A percentile compares a stretch with the other conserved stretches of the same genome.
Conservation (phyloP, 2,329 filamentous ascomycete genomes). For the Colletotrichum orbiculare region DNA sequence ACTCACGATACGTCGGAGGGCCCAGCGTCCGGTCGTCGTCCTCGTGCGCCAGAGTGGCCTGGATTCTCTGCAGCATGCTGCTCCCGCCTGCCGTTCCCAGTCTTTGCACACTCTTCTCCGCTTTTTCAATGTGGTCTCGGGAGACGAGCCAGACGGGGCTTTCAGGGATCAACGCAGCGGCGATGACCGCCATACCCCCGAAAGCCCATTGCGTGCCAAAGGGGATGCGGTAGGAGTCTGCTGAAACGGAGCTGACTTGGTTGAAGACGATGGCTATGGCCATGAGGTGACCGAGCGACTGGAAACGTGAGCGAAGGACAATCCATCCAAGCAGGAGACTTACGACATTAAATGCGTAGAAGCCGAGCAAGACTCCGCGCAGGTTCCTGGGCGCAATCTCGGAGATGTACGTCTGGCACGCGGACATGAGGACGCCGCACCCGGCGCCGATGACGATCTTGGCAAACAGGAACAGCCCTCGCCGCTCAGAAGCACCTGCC, state of each 20-base stretch:
- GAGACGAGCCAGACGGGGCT: slow-evolving; percentile 16
- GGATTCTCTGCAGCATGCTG: slow-evolving; percentile 6
- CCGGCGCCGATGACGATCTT: slow-evolving; percentile 23
- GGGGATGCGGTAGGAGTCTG: slow-evolving; percentile 5
- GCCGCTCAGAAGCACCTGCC: neutral
- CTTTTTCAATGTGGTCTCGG: slow-evolving; percentile 5
- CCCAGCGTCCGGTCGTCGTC: slow-evolving; percentile 5
- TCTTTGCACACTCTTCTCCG: neutral
- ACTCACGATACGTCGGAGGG: slow-evolving; percentile 6
- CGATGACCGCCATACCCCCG: neutral
- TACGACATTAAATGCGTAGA: slow-evolving; percentile 14
- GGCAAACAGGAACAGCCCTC: slow-evolving; percentile 13
- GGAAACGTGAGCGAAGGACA: rapidly evolving
- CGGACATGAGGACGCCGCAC: slow-evolving; percentile 14
- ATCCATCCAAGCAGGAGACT: neutral
- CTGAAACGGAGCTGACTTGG: neutral
- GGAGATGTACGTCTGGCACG: slow-evolving; percentile 22
- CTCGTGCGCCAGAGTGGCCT: slow-evolving; percentile 4
- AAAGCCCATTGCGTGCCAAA: slow-evolving; percentile 27
- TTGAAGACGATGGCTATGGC: slow-evolving; percentile 17
- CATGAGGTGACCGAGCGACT: slow-evolving; percentile 15
- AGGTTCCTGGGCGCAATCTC: slow-evolving; percentile 22
- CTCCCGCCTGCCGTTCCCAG: slow-evolving; percentile 2
- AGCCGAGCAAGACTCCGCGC: slow-evolving; percentile 12
- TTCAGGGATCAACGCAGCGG: neutral